Percentiles rank a stretch among this genome's conserved stretches.
phyloP scores from a whole-genome alignment of 179 eudicot species.

The Silene coronaria region DNA sequence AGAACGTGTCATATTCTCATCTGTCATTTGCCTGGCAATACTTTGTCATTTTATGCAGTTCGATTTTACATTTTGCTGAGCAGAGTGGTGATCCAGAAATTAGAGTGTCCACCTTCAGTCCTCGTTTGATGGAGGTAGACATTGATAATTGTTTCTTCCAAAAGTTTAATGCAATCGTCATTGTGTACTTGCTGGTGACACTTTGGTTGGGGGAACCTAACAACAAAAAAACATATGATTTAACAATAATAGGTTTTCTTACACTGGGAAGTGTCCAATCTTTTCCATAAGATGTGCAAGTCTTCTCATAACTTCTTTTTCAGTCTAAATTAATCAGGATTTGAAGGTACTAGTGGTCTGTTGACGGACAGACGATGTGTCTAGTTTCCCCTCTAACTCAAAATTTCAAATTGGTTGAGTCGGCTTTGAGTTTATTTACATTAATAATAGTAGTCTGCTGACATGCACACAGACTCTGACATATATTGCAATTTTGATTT shows the following conservation, averaged over 20 bases:
- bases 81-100: slow-evolving; percentile 67
- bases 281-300: neutral
- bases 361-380: neutral
- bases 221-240: neutral
- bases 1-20: neutral
- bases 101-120: slow-evolving; percentile 79
- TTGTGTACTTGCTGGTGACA: slow-evolving; percentile 5
- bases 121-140: slow-evolving; percentile 94
- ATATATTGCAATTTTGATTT: neutral
- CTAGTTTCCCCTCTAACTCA: neutral
- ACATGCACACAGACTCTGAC: neutral
- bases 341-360: neutral
- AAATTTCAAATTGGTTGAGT: neutral
- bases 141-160: neutral
- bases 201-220: neutral
- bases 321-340: neutral
- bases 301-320: neutral
- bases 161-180: neutral
- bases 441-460: neutral
- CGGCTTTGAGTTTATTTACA: neutral
- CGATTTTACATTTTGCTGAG: slow-evolving; percentile 78
- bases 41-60: slow-evolving; percentile 44
- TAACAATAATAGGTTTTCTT: neutral
- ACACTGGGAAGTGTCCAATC: neutral
- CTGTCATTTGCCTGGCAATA: slow-evolving; percentile 12